Evolutionary conservation across 2,329 filamentous ascomycete genomes (phyloP), one percentile per base, ranked within the genome.

Genomic region (Aureobasidium musti): DNA sequence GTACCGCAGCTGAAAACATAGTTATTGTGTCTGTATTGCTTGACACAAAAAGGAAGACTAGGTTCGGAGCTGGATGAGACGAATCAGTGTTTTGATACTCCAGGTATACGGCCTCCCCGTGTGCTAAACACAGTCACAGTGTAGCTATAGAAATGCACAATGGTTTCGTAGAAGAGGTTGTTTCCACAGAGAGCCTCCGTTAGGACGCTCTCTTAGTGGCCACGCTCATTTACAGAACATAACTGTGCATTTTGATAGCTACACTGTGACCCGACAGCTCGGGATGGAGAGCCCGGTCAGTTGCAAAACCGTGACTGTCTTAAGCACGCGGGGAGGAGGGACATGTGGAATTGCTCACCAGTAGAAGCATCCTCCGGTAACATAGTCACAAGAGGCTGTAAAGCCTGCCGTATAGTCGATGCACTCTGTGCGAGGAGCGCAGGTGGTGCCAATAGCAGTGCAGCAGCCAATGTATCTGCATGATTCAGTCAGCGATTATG

Each of bases 401-500:
- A 63, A 14, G 19, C 45, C 59, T 23, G 60, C 10, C 5, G 66
- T 63, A 26, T 70, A 71, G 1, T 69, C 65, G 21, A 71, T 67
- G 50, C 70, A 71, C 1, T 47, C 65, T 33, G 69, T 69, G 23
- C 71, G 63, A 19, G 68, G 64, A 23, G 39, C 65, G 43, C 70
- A 71, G 21, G 59, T 67, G 21, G 64, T 23, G 45, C 45, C 45
- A 13, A 69, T 49, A 17, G 60, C 67, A 33, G 67, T 66, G 60
- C 70, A 71, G 54, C 70, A 72, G 28, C 71, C 70, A 19, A 72
- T 61, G 7, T 66, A 67, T 52, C 59, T 63, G 8, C 17, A 41
- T 1, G 23, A 7, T 13, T 35, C 13, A 37, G 30, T 49, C 28
- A 49, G 19, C 17, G 19, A 13, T 61, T n/a, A 35, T 30, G 14